Percentiles rank a stretch among this genome's conserved stretches.
phyloP scores from a whole-genome alignment of 345 rosid species.

The Murraya koenigii region DNA sequence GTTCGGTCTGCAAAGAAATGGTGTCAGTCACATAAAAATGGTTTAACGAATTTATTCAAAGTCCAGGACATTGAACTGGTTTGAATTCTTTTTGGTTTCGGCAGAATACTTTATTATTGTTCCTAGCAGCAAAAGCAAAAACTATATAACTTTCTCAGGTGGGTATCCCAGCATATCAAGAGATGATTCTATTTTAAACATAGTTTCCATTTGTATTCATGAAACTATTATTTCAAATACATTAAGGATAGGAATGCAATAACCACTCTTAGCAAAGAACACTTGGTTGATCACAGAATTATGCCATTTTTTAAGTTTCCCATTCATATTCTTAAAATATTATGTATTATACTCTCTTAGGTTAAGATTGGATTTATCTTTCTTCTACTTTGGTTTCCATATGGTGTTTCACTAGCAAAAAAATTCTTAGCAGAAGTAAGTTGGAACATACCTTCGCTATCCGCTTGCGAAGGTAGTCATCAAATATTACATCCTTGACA shows the following conservation, averaged over 20 bases:
- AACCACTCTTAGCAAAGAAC: too few relatives aligned
- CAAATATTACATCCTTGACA: conserved; percentile 76
- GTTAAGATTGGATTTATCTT: not conserved
- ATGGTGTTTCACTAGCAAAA: not conserved
- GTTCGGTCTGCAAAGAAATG: conserved; percentile 64
- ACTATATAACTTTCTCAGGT: not conserved
- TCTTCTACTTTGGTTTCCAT: not conserved
- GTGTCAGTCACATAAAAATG: not conserved
- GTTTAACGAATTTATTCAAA: too few relatives aligned
- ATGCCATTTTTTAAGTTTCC: not conserved
- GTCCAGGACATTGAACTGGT: not conserved
- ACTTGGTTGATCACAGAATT: not conserved
- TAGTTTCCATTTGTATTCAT: not conserved
- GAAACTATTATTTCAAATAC: not conserved
- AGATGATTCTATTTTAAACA: not conserved
- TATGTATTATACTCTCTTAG: not conserved
- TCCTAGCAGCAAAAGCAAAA: not conserved
- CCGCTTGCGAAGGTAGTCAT: conserved; percentile 75
- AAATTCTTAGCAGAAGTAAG: not conserved
- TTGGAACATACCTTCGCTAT: conserved; percentile 60
- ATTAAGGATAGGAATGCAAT: not conserved
- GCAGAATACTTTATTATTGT: not conserved
- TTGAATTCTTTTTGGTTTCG: not conserved
- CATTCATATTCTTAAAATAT: too few relatives aligned
- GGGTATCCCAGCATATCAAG: not conserved